Evolutionary conservation across 495 filamentous ascomycete genomes (phyloP).

Genomic region (Aspergillus diversus): DNA sequence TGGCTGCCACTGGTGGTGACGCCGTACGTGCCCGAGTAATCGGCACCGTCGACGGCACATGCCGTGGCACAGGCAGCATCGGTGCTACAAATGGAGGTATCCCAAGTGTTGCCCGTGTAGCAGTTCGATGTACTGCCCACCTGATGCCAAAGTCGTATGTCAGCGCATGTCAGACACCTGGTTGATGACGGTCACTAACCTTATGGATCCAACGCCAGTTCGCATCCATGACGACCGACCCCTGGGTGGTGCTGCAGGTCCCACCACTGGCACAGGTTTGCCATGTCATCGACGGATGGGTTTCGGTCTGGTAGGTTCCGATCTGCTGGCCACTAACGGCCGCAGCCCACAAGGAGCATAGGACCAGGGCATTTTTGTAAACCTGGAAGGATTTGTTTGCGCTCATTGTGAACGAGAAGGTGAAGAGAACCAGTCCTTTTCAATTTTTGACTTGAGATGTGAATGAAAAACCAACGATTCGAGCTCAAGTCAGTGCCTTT

Average conservation of each 20-base stretch:
- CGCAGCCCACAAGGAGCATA: constrained; percentile 31
- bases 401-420: background rate
- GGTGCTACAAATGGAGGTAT: constrained; percentile 56
- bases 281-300: constrained; percentile 63
- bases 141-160: constrained; percentile 34
- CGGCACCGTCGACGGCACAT: constrained; percentile 64
- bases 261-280: constrained; percentile 54
- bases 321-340: constrained; percentile 53
- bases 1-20: constrained; percentile 54
- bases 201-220: constrained; percentile 62
- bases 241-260: constrained; percentile 55
- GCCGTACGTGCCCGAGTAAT: constrained; percentile 62
- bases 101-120: constrained; percentile 65
- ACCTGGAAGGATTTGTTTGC: constrained; percentile 14
- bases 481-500: too few relatives aligned
- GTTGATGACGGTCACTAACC: too few relatives aligned
- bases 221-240: constrained; percentile 64
- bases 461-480: too few relatives aligned
- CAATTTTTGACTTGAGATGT: too few relatives aligned
- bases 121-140: constrained; percentile 61
- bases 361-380: constrained; percentile 27
- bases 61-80: constrained; percentile 56
- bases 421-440: too few relatives aligned
- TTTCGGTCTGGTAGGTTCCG: constrained; percentile 59
- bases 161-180: too few relatives aligned